Conservation (phyloP, 176 grass and related monocot species). For the Miscanthus lutarioriparius region DNA sequence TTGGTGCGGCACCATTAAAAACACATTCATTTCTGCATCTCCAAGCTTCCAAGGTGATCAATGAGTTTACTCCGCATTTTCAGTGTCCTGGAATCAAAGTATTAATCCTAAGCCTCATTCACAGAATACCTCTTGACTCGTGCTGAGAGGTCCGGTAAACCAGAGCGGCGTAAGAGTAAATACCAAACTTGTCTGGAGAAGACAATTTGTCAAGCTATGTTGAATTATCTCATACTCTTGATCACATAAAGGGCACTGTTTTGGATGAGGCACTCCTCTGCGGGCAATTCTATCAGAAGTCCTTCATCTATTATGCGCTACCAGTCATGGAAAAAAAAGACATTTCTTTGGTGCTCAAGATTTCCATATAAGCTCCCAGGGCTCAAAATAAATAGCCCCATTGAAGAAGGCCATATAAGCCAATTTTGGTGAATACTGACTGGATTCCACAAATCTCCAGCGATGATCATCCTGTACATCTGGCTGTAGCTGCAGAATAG, state of each 20-base stretch:
- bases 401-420: not conserved
- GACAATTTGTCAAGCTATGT: not conserved
- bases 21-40: not conserved
- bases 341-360: not conserved
- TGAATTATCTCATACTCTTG: not conserved
- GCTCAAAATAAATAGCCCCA: no score
- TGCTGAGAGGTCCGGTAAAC: not conserved
- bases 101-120: not conserved
- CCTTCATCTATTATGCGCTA: not conserved
- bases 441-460: not conserved
- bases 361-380: no score
- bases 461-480: not conserved
- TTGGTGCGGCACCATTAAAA: not conserved
- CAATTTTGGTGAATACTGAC: not conserved
- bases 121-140: not conserved
- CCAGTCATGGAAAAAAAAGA: not conserved
- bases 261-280: not conserved
- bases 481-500: not conserved
- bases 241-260: not conserved
- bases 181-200: not conserved
- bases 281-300: no score
- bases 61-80: not conserved
- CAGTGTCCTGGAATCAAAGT: not conserved
- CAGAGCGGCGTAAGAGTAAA: not conserved
- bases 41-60: not conserved